Conservation (phyloP, 2,329 filamentous ascomycete genomes). For the Pseudogymnoascus verrucosus region DNA sequence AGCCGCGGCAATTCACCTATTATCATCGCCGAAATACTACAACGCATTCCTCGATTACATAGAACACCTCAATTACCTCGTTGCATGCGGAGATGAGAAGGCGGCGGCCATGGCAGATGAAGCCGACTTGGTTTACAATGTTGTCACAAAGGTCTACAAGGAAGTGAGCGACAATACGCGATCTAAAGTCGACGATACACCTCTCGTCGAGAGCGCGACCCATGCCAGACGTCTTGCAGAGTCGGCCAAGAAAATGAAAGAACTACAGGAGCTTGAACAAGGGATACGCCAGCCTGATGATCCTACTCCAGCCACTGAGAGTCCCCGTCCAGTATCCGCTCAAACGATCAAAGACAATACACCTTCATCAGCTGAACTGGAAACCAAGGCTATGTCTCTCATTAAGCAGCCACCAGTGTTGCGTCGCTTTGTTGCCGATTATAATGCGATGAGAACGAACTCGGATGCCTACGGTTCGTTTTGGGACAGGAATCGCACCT, state of each 20-base stretch:
- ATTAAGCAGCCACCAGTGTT: not conserved
- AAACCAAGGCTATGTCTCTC: not conserved
- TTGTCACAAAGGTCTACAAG: not conserved
- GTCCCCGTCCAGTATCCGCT: not conserved
- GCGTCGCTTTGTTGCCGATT: not conserved
- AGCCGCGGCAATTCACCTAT: not conserved
- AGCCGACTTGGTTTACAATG: not conserved
- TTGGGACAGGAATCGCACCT: not conserved
- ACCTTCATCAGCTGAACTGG: not conserved
- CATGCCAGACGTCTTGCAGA: not conserved
- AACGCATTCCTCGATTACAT: constrained; percentile 2
- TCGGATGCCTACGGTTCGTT: not conserved
- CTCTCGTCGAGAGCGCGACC: not conserved
- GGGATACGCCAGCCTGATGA: not conserved
- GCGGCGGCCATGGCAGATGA: not conserved
- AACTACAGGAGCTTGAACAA: not conserved
- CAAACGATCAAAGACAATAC: not conserved
- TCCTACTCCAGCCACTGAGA: not conserved
- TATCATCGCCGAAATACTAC: constrained; percentile 2
- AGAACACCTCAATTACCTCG: not conserved
- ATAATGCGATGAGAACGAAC: not conserved
- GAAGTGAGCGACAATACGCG: not conserved
- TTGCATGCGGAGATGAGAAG: not conserved
- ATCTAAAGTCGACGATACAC: not conserved
- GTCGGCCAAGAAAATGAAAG: not conserved